phyloP scores from a whole-genome alignment of 805 yeast genomes.

The Naumovozyma dairenensis region DNA sequence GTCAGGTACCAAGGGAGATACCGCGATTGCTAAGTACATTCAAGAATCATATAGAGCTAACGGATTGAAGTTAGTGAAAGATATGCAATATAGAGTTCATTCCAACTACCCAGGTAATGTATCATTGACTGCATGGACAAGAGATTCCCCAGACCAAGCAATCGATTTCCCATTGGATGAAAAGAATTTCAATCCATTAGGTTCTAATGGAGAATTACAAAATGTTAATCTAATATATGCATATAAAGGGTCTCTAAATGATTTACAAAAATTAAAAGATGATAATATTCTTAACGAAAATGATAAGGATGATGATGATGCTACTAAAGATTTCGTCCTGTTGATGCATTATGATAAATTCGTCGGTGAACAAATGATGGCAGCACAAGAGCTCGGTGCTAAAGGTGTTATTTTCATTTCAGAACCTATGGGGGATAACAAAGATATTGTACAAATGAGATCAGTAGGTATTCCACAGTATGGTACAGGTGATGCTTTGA shows the following conservation, averaged over 20 bases:
- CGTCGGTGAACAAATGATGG: conserved; percentile 39
- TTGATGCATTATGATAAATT: conserved; percentile 47
- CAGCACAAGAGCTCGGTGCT: conserved; percentile 49
- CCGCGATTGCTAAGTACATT: conserved; percentile 58
- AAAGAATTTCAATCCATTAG: conserved; percentile 56
- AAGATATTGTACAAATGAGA: conserved; percentile 24
- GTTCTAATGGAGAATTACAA: conserved; percentile 45
- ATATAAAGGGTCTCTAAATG: conserved; percentile 53
- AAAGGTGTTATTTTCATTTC: conserved; percentile 61
- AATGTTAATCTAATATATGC: conserved; percentile 48
- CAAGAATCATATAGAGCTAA: conserved; percentile 47
- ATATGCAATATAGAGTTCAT: conserved; percentile 41
- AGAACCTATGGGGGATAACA: conserved; percentile 10
- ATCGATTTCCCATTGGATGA: conserved; percentile 5
- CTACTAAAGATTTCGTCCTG: conserved; percentile 41
- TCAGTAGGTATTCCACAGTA: conserved; percentile 48
- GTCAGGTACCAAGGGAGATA: conserved; percentile 82
- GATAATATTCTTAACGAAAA: conserved; percentile 31
- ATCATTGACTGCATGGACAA: neutral
- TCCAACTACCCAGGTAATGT: conserved; percentile 43
- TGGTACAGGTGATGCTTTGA: conserved; percentile 65
- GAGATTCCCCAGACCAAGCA: neutral
- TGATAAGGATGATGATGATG: too few species aligned
- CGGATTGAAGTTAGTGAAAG: conserved; percentile 39
- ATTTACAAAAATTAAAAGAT: conserved; percentile 35